These are phyloP conservation scores for Exophiala mesophila DNA, from an alignment of 2,329 filamentous ascomycete genomes.

Conservation along the genomic window DNA sequence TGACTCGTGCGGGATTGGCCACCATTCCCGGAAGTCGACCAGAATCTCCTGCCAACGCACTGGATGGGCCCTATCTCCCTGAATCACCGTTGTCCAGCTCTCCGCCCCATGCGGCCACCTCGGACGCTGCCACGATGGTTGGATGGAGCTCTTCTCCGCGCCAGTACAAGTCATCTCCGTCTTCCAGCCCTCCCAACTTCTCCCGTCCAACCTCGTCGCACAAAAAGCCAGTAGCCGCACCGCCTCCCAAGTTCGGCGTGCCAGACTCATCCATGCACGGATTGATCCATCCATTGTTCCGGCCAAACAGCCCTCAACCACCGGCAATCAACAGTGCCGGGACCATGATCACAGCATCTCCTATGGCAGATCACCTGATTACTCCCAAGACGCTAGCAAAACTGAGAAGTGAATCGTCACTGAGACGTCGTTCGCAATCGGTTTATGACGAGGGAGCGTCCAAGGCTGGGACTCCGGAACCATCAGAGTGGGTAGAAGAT, in stretches of 20 bases:
- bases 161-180: constrained; percentile 22
- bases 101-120: constrained; percentile 20
- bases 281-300: constrained; percentile 56
- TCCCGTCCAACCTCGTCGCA: constrained; percentile 26
- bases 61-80: constrained; percentile 25
- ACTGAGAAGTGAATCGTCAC: constrained; percentile 26
- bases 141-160: constrained; percentile 22
- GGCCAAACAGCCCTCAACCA: constrained; percentile 49
- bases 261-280: constrained; percentile 37
- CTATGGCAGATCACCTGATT: constrained; percentile 51
- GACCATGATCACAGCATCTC: constrained; percentile 53
- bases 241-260: constrained; percentile 11
- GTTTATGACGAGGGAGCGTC: constrained; percentile 23
- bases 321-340: constrained; percentile 48
- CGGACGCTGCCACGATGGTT: constrained; percentile 12
- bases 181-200: constrained; percentile 28
- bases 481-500: constrained; percentile 6
- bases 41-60: constrained; percentile 23
- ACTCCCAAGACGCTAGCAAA: constrained; percentile 34
- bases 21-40: constrained; percentile 28
- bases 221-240: constrained; percentile 1
- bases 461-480: constrained; percentile 20
- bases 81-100: constrained; percentile 17
- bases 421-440: constrained; percentile 14
- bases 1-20: constrained; percentile 20